phyloP scores from a whole-genome alignment of 495 filamentous ascomycete genomes.

The Trichoderma asperelloides region DNA sequence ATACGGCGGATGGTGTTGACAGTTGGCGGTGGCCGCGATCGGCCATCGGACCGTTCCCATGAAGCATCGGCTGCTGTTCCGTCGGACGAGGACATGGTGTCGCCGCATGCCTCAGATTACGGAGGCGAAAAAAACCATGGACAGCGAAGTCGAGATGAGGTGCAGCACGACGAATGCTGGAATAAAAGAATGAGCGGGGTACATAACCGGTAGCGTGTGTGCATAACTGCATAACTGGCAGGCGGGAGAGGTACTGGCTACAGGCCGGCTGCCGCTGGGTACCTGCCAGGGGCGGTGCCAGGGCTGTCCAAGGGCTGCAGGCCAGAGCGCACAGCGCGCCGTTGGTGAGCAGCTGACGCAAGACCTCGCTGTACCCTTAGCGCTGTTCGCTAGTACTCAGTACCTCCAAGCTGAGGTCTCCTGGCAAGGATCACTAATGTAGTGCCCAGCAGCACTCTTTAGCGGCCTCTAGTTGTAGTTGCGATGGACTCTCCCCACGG shows the following conservation, averaged over 20 bases:
- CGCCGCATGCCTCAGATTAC: neutral
- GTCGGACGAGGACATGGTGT: neutral
- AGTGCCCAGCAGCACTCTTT: too few species aligned
- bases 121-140: neutral
- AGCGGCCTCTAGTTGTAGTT: neutral
- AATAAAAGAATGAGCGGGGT: neutral
- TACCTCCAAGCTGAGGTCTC: neutral
- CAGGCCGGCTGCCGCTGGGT: neutral
- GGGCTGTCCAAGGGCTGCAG: neutral
- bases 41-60: conserved; percentile 2
- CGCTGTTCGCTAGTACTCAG: neutral
- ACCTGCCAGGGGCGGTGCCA: neutral
- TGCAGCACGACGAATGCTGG: neutral
- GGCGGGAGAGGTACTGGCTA: neutral
- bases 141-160: neutral
- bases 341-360: neutral
- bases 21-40: neutral
- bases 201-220: neutral
- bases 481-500: neutral
- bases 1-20: conserved; percentile 7
- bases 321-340: neutral
- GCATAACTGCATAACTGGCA: neutral
- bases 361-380: neutral
- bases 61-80: neutral
- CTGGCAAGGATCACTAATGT: neutral